A percentile compares a stretch with the other conserved stretches of the same genome.
Evolutionary conservation across 2,329 filamentous ascomycete species (phyloP).

Genomic region (Neonectria punicea): DNA sequence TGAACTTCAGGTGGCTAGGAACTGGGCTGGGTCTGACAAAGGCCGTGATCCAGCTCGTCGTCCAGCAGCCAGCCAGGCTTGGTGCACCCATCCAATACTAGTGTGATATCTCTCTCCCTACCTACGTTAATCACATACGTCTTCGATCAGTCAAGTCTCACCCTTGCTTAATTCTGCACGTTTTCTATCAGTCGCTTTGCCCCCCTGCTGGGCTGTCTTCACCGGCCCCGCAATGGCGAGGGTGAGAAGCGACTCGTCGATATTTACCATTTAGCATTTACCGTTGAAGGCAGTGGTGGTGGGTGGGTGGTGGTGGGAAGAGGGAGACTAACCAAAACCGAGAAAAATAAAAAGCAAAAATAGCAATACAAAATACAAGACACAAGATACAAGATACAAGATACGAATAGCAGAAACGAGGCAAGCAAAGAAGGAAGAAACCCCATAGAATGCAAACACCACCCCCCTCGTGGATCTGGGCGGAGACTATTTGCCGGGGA

Average conservation of each 20-base stretch:
- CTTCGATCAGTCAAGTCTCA: slow-evolving; percentile 7
- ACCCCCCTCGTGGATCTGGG: background rate
- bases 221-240: slow-evolving; percentile 10
- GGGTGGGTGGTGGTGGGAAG: background rate
- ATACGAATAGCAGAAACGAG: background rate
- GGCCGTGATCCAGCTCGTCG: background rate
- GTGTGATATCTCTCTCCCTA: background rate
- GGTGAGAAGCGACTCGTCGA: slow-evolving; percentile 17
- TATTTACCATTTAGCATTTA: slow-evolving; percentile 4
- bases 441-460: background rate
- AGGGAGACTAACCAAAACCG: background rate
- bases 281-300: background rate
- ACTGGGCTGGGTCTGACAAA: slow-evolving; percentile 17
- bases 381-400: no score
- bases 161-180: background rate
- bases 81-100: background rate
- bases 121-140: background rate
- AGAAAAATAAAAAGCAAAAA: slow-evolving; percentile 1
- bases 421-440: background rate
- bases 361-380: no score
- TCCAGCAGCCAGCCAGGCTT: background rate
- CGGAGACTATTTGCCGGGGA: slow-evolving; percentile 11
- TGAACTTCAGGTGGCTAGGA: background rate
- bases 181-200: slow-evolving; percentile 9
- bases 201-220: slow-evolving; percentile 1